Evolutionary conservation across 108 stramenopile species (phyloP).

Genomic region (Cyclostephanos invisitatus): DNA sequence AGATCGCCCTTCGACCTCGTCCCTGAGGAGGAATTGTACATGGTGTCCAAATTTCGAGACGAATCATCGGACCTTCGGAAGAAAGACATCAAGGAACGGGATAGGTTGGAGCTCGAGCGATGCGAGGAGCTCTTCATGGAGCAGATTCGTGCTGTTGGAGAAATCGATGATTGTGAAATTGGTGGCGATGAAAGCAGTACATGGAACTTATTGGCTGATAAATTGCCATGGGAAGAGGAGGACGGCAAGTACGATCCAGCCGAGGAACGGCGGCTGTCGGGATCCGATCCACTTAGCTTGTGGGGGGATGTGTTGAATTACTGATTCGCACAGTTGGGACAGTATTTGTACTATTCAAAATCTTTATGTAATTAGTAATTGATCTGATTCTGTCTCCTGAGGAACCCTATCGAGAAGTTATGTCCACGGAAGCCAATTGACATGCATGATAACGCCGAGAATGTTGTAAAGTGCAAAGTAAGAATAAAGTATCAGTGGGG

Average conservation of each 20-base stretch:
- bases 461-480: constrained; percentile 71
- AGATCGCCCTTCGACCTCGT: constrained; percentile 30
- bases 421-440: constrained; percentile 75
- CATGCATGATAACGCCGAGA: constrained; percentile 72
- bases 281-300: constrained; percentile 21
- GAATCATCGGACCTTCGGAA: constrained; percentile 9
- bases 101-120: constrained; percentile 16
- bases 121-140: constrained; percentile 17
- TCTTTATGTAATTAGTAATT: background rate
- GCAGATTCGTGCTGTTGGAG: background rate
- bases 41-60: constrained; percentile 15
- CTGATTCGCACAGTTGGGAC: background rate
- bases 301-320: constrained; percentile 29
- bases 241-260: constrained; percentile 23
- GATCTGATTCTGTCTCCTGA: background rate
- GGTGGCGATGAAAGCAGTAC: constrained; percentile 4
- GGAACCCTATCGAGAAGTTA: background rate
- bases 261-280: constrained; percentile 25
- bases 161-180: background rate
- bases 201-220: constrained; percentile 13
- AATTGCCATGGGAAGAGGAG: constrained; percentile 15
- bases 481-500: constrained; percentile 21
- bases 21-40: constrained; percentile 35
- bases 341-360: background rate
- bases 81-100: constrained; percentile 13